phyloP scores from a whole-genome alignment of 306 rosid genomes.

The Pueraria montana region DNA sequence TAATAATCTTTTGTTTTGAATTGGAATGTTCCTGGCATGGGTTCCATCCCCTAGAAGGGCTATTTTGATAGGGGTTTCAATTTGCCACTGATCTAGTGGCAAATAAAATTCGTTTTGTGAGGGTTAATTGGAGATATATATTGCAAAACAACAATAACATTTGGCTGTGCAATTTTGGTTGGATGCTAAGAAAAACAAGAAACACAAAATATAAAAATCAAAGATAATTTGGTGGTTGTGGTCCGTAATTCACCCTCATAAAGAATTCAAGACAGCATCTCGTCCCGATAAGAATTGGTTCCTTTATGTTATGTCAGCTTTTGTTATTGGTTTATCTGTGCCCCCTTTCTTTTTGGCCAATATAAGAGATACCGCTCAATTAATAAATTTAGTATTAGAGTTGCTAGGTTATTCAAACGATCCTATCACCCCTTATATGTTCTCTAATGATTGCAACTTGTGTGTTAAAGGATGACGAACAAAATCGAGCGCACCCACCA shows the following conservation, averaged over 20 bases:
- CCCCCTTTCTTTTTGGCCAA: constrained; percentile 50
- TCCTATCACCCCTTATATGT: neutral
- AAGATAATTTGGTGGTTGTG: constrained; percentile 54
- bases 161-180: constrained; percentile 54
- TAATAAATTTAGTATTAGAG: constrained; percentile 48
- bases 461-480: constrained; percentile 10
- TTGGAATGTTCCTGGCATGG: constrained; percentile 29
- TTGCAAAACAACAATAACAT: constrained; percentile 48
- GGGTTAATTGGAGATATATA: too few species aligned
- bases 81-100: neutral
- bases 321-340: constrained; percentile 53
- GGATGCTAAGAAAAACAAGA: constrained; percentile 50
- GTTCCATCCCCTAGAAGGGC: neutral
- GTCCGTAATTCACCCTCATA: constrained; percentile 61
- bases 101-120: too few species aligned
- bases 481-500: constrained; percentile 11
- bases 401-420: constrained; percentile 45
- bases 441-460: constrained; percentile 46
- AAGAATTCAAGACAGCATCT: constrained; percentile 43
- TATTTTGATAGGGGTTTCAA: neutral
- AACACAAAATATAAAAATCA: constrained; percentile 46
- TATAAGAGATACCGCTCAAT: constrained; percentile 47
- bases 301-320: constrained; percentile 55
- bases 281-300: constrained; percentile 56
- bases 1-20: neutral